Conservation (phyloP, 805 yeast genomes). For the Komagataella mondaviorum region DNA sequence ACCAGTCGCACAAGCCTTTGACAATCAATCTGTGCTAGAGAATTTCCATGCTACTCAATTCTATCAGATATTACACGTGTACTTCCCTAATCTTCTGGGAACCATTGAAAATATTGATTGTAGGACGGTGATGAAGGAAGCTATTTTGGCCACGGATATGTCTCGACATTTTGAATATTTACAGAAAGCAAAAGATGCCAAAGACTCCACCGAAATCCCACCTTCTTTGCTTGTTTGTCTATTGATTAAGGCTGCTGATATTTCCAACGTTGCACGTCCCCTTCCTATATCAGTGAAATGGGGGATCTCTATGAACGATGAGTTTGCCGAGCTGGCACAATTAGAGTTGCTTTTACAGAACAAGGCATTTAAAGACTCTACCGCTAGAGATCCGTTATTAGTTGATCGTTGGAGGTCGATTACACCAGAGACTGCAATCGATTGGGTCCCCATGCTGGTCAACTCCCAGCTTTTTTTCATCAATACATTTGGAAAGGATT, state of each 20-base stretch:
- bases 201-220: slow-evolving; percentile 18
- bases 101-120: neutral
- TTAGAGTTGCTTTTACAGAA: slow-evolving; percentile 25
- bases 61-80: slow-evolving; percentile 31
- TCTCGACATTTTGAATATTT: slow-evolving; percentile 71
- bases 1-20: slow-evolving; percentile 49
- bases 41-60: slow-evolving; percentile 68
- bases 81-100: slow-evolving; percentile 28
- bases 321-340: slow-evolving; percentile 52
- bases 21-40: slow-evolving; percentile 65
- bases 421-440: slow-evolving; percentile 27
- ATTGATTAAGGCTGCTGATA: slow-evolving; percentile 88
- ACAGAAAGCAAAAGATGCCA: slow-evolving; percentile 18
- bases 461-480: slow-evolving; percentile 78
- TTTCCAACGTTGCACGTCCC: slow-evolving; percentile 83
- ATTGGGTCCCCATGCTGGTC: slow-evolving; percentile 34
- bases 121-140: slow-evolving; percentile 4
- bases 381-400: neutral
- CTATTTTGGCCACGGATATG: slow-evolving; percentile 85
- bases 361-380: neutral
- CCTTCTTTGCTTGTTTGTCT: slow-evolving; percentile 33
- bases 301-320: slow-evolving; percentile 73
- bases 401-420: slow-evolving; percentile 11
- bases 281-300: slow-evolving; percentile 65
- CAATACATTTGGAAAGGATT: slow-evolving; percentile 62